Base-by-base conservation (phyloP, 2,329 filamentous ascomycete species). In the Penicillium sp. region DNA sequence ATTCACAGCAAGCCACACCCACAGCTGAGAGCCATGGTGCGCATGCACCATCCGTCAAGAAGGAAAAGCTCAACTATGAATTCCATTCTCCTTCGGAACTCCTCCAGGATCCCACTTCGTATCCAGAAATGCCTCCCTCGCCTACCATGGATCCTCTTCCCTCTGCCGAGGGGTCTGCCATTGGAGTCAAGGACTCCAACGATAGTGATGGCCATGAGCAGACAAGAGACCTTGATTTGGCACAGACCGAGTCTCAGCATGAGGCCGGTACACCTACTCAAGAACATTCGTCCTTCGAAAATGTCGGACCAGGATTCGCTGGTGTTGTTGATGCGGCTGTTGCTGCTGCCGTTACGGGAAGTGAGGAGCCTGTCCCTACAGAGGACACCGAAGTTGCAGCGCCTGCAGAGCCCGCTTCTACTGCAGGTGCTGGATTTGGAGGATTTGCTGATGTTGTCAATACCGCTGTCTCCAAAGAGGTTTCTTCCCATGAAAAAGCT, bases 1-100 rank as follows among this genome's bases (percentile, higher is more conserved):
- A 77, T 39, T 88, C 84, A 5, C 75, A 83, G 56, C 81, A 88
- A 61, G 78, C 79, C 0, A 90, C 87, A 1, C 87, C 87, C 1
- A 87, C 82, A 53, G 84, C 84, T 4, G 77, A 75, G 15, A 67
- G 73, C 8, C 79, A 78, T 44, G 65, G 70, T 40, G 61, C 59
- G 2, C 27, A 50, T 45, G 53, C 62, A 42, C 52, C 50, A 25
- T 52, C 53, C 6, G 54, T 54, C 10, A 68, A 66, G 49, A 66
- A 70, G 33, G 70, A 76, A 32, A 69, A 69, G 49, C 68, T 63
- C 1, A 73, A 68, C 33, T 74, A 75, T 48, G 71, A 75, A 44
- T 75, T 75, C 47, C 73, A 75, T 52, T 75, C 73, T 15, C 72
- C 72, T 1, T 74, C 72, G 2, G 73, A 76, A 48, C 63, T 76